Percentiles rank a stretch among this genome's conserved stretches.
phyloP scores from a whole-genome alignment of 345 rosid genomes.

The Eucalyptus curtisii region DNA sequence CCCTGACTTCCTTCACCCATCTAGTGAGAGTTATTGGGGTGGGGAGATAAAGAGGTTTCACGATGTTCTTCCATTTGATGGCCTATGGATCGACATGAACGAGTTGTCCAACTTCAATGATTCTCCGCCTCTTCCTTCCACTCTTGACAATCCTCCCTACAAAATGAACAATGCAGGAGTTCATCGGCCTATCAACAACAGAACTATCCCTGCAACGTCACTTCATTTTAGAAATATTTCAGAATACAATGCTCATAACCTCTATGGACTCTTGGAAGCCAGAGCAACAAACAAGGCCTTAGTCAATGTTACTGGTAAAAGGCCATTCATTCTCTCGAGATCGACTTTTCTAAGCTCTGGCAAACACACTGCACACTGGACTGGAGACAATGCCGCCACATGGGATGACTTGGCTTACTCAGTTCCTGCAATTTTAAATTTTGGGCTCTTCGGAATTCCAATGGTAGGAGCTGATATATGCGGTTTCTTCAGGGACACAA shows the following conservation, averaged over 20 bases:
- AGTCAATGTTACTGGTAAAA: slow-evolving; percentile 24
- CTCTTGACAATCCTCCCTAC: slow-evolving; percentile 65
- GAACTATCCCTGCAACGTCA: slow-evolving; percentile 45
- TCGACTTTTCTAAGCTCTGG: slow-evolving; percentile 76
- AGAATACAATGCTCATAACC: slow-evolving; percentile 63
- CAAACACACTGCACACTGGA: slow-evolving; percentile 73
- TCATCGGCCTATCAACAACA: slow-evolving; percentile 12
- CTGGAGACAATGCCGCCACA: slow-evolving; percentile 57
- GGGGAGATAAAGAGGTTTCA: slow-evolving; percentile 43
- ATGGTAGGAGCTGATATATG: slow-evolving; percentile 88
- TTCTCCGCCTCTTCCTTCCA: slow-evolving; percentile 19
- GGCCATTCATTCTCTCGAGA: slow-evolving; percentile 65
- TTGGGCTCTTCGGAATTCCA: slow-evolving; percentile 73
- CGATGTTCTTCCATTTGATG: slow-evolving; percentile 44
- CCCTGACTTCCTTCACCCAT: slow-evolving; percentile 60
- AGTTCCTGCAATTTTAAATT: slow-evolving; percentile 49
- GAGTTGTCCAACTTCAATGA: slow-evolving; percentile 52
- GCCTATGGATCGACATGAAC: slow-evolving; percentile 81
- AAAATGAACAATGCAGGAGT: slow-evolving; percentile 38
- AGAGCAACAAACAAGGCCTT: slow-evolving; percentile 50
- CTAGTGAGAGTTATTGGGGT: slow-evolving; percentile 27
- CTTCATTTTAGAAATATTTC: slow-evolving; percentile 36
- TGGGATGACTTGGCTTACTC: slow-evolving; percentile 65
- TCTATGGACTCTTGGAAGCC: slow-evolving; percentile 53
- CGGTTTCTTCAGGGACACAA: slow-evolving; percentile 42